Conservation (phyloP, 2,329 filamentous ascomycete species). For the Fusarium sp. region DNA sequence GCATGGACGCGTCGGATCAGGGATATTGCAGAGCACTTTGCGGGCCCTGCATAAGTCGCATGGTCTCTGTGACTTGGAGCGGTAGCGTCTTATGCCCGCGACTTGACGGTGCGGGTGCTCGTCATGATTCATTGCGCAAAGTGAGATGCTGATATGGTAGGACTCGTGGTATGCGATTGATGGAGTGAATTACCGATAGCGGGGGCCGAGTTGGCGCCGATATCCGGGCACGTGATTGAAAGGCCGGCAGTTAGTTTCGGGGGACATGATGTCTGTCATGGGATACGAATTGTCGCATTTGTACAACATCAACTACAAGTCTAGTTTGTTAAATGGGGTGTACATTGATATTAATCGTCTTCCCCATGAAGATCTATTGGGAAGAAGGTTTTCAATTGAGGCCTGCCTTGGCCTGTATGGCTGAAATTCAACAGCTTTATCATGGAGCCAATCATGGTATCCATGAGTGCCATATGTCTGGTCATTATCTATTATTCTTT, state of each 20-base stretch:
- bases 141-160: background rate
- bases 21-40: constrained; percentile 44
- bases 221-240: background rate
- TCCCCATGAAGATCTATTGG: too few relatives aligned
- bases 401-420: background rate
- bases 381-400: too few relatives aligned
- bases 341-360: rapidly evolving
- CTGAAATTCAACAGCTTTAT: background rate
- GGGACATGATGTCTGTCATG: background rate
- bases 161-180: background rate
- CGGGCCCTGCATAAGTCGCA: constrained; percentile 15
- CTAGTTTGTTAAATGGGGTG: rapidly evolving
- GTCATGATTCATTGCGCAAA: background rate
- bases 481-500: background rate
- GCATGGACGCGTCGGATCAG: constrained; percentile 39
- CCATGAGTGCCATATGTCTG: rapidly evolving
- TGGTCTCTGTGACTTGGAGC: constrained; percentile 1
- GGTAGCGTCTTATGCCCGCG: background rate
- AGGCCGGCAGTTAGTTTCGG: rapidly evolving
- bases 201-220: background rate
- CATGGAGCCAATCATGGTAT: background rate
- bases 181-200: background rate
- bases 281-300: too few relatives aligned
- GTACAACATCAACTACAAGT: rapidly evolving
- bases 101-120: background rate